These are phyloP conservation scores for Phytophthora chlamydospora DNA, from an alignment of 352 stramenopile genomes.

Conservation along the genomic window DNA sequence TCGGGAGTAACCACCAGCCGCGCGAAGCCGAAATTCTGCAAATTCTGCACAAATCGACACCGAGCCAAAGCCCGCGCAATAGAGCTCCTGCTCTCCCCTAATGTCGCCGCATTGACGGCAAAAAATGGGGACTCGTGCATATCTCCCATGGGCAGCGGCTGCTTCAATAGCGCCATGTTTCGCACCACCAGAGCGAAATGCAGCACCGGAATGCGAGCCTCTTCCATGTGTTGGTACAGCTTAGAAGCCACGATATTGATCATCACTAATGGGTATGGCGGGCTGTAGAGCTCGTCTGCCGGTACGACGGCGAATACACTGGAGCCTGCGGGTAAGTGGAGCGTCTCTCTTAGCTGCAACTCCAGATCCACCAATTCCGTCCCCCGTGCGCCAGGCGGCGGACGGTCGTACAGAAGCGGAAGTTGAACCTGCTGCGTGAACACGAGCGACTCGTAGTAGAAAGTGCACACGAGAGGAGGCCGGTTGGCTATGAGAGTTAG, in stretches of 20 bases:
- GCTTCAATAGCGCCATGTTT: conserved; percentile 56
- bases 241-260: conserved; percentile 70
- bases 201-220: conserved; percentile 50
- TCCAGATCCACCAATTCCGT: conserved; percentile 80
- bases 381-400: conserved; percentile 33
- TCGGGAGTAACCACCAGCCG: conserved; percentile 67
- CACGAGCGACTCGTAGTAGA: conserved; percentile 67
- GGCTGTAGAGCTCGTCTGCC: conserved; percentile 80
- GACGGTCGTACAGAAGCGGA: conserved; percentile 72
- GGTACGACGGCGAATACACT: conserved; percentile 81
- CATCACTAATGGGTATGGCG: conserved; percentile 79
- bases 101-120: conserved; percentile 50
- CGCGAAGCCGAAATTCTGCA: conserved; percentile 78
- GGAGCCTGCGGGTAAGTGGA: conserved; percentile 54
- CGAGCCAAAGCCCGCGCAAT: conserved; percentile 62
- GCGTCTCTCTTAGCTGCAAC: conserved; percentile 67
- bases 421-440: conserved; percentile 59
- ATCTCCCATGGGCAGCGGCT: conserved; percentile 54
- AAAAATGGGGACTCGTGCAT: conserved; percentile 73
- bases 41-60: conserved; percentile 68
- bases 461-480: conserved; percentile 69
- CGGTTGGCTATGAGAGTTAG: conserved; percentile 40
- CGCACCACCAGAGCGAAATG: conserved; percentile 74
- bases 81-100: conserved; percentile 39
- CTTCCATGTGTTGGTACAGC: conserved; percentile 52